Evolutionary conservation across 2,329 filamentous ascomycete genomes (phyloP), one percentile per base, ranked within the genome.

Genomic region (Penicillium polonicum): DNA sequence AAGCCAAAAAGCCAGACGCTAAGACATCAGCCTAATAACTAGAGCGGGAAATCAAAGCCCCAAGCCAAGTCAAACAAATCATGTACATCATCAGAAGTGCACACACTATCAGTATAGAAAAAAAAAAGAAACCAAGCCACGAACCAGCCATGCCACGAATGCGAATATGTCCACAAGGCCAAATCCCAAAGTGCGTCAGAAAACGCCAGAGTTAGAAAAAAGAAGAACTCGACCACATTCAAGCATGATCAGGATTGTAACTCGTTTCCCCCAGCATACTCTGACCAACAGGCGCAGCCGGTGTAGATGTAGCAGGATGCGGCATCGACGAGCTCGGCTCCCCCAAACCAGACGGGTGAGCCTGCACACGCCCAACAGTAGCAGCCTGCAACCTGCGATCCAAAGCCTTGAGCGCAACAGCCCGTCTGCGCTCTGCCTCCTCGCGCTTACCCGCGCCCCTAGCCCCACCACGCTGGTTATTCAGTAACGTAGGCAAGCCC

Each of bases 351-450:
- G 72, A 57, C 13, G 71, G 63, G 54, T 64, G 75, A 56, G 77
- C 72, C 21, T 80, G 70, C 29, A 78, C 72, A 46, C 82, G 77
- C 58, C 75, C 82, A 35, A 80, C 81, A 17, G 89, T 88, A 4
- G 92, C 91, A n/a, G 91, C 89, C 74, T 94, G 90, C 52, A 99
- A 80, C 63, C 94, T 84, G 77, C 97, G 92, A 74, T 99, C 94
- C 54, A 99, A 79, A 4, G 92, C 93, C 72, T 93, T 93, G 55
- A 99, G 81, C 1, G 94, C 94, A 64, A 99, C 78, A 0, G 92
- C 92, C 64, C 94, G 85, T 72, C 94, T 85, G 64, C 94, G 82
- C 79, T 97, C 94, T 0, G 93, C 93, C 75, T 97, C 94, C 49
- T 94, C 93, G 58, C 92, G 86, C 49, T 92, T 90, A 51, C 87